These are phyloP conservation scores for Basipetospora chlamydospora DNA, from an alignment of 2,329 filamentous ascomycete species.

Conservation along the genomic window DNA sequence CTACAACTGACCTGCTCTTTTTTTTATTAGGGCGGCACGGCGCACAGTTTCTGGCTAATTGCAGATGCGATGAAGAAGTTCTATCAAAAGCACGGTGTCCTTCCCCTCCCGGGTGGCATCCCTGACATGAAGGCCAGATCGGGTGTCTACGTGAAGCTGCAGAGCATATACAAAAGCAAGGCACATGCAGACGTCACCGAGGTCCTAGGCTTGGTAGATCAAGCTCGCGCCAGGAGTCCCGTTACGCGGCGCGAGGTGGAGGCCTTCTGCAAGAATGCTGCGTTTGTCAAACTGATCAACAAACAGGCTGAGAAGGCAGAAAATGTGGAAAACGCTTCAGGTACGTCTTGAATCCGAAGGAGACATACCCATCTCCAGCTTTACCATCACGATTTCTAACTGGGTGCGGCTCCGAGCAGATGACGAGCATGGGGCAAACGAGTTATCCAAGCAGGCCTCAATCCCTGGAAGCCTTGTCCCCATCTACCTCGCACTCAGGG, in stretches of 20 bases:
- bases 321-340: slow-evolving; percentile 35
- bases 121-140: slow-evolving; percentile 98
- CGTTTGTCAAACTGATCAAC: slow-evolving; percentile 74
- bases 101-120: slow-evolving; percentile 74
- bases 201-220: slow-evolving; percentile 51
- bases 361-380: too few species aligned
- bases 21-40: too few species aligned
- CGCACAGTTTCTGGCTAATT: slow-evolving; percentile 65
- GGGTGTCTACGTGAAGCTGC: slow-evolving; percentile 73
- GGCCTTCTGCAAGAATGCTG: slow-evolving; percentile 87
- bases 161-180: slow-evolving; percentile 85
- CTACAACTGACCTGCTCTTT: too few species aligned
- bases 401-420: too few species aligned
- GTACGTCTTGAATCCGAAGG: slow-evolving; percentile 26
- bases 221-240: slow-evolving; percentile 28
- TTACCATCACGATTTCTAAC: too few species aligned
- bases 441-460: slow-evolving; percentile 31
- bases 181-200: slow-evolving; percentile 65
- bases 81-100: slow-evolving; percentile 52
- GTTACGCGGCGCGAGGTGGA: slow-evolving; percentile 67
- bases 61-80: slow-evolving; percentile 67
- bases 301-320: slow-evolving; percentile 17
- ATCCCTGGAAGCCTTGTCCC: slow-evolving; percentile 47
- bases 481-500: slow-evolving; percentile 52
- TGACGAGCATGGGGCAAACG: slow-evolving; percentile 7